phyloP scores from a whole-genome alignment of 176 grass and related monocot genomes.

The Panicum miliaceum region DNA sequence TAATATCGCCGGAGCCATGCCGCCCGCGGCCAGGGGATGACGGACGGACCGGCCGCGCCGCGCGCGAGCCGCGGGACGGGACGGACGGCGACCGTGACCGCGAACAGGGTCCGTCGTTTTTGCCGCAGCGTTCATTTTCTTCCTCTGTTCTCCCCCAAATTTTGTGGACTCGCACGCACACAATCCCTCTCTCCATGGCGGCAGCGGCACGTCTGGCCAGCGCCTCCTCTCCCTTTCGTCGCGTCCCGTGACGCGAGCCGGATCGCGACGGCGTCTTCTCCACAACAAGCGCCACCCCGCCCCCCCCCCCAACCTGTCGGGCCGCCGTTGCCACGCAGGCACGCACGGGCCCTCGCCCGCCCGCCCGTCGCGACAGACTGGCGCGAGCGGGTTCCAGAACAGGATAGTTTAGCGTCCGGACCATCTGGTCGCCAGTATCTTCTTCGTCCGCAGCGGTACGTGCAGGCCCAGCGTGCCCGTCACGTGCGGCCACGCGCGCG shows the following conservation, averaged over 20 bases:
- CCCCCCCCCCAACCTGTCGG: too few relatives aligned
- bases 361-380: background rate
- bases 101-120: background rate
- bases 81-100: background rate
- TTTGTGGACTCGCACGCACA: background rate
- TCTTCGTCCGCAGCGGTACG: background rate
- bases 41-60: too few relatives aligned
- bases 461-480: background rate
- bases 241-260: background rate
- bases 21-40: too few relatives aligned
- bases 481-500: conserved; percentile 2
- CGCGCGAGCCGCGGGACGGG: too few relatives aligned
- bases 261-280: conserved; percentile 20
- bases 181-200: background rate
- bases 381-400: background rate
- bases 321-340: too few relatives aligned
- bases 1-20: background rate
- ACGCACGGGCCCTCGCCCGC: too few relatives aligned
- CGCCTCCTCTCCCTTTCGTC: background rate
- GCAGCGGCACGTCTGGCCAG: background rate
- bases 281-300: too few relatives aligned
- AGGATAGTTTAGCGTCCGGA: background rate
- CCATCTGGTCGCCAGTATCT: background rate
- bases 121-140: background rate
- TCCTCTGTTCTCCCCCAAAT: background rate